Evolutionary conservation across 495 filamentous ascomycete species (phyloP).

Genomic region (Penicillium robsamsonii): DNA sequence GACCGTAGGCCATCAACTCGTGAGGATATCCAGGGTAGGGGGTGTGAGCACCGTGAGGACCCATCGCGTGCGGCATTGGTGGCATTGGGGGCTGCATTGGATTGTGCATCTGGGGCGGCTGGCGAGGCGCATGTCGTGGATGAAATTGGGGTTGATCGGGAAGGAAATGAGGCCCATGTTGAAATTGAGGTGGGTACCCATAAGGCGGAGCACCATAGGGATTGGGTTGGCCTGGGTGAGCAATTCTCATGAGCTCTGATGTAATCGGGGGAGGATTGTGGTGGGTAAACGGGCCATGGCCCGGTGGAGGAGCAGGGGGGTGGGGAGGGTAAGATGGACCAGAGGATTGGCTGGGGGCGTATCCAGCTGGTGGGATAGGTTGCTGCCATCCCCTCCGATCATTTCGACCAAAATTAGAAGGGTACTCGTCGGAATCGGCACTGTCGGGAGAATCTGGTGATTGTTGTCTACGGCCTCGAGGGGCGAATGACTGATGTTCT

Average conservation of each 20-base stretch:
- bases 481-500: conserved; percentile 38
- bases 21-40: conserved; percentile 45
- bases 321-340: conserved; percentile 37
- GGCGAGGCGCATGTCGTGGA: conserved; percentile 25
- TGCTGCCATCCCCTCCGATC: conserved; percentile 40
- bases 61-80: conserved; percentile 30
- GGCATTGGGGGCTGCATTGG: conserved; percentile 23
- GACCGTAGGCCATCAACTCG: conserved; percentile 51
- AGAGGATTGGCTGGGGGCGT: conserved; percentile 49
- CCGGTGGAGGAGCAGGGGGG: conserved; percentile 16
- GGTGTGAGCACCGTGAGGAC: conserved; percentile 26
- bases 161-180: conserved; percentile 36
- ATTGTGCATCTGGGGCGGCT: conserved; percentile 29
- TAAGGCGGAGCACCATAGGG: conserved; percentile 27
- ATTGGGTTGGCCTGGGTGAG: conserved; percentile 37
- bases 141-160: conserved; percentile 32
- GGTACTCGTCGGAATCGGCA: conserved; percentile 54
- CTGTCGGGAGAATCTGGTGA: conserved; percentile 54
- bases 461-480: conserved; percentile 46
- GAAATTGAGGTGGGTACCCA: conserved; percentile 34
- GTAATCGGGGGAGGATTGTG: conserved; percentile 30
- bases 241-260: conserved; percentile 43
- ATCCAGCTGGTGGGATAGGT: conserved; percentile 36
- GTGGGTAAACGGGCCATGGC: conserved; percentile 28
- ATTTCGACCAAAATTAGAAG: conserved; percentile 34